A percentile compares a stretch with the other conserved stretches of the same genome.
These are phyloP conservation scores for Mycothermus thermophilus DNA, from an alignment of 495 filamentous ascomycete species.

Conservation along the genomic window DNA sequence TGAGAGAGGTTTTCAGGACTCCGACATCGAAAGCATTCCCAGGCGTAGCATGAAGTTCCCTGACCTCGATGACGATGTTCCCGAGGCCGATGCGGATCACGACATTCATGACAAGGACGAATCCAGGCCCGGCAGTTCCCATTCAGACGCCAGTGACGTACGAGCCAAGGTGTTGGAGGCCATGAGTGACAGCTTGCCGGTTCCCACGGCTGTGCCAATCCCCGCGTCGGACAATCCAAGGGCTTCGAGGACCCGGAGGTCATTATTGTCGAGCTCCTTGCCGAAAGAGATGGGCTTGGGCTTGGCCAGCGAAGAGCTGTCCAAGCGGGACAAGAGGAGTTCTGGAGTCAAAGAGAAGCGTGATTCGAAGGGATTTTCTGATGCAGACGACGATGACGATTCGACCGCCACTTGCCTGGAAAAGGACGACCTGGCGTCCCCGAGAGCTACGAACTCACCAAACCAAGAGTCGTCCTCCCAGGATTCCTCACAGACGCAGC, in stretches of 20 bases:
- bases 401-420: too few relatives aligned
- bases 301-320: constrained; percentile 15
- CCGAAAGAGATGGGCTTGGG: constrained; percentile 20
- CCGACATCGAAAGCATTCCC: constrained; percentile 23
- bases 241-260: constrained; percentile 30
- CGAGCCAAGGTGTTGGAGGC: constrained; percentile 29
- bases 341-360: constrained; percentile 17
- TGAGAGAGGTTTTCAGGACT: constrained; percentile 64
- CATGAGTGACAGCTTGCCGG: constrained; percentile 27
- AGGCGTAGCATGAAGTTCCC: constrained; percentile 18
- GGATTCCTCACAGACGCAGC: background rate
- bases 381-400: too few relatives aligned
- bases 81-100: constrained; percentile 15
- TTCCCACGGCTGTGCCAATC: constrained; percentile 14
- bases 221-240: constrained; percentile 9
- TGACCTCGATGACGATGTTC: constrained; percentile 21
- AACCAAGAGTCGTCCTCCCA: too few relatives aligned
- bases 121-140: constrained; percentile 16
- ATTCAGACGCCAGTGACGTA: constrained; percentile 24
- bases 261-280: constrained; percentile 19
- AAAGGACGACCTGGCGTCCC: constrained; percentile 1
- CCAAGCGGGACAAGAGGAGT: constrained; percentile 7
- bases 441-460: background rate
- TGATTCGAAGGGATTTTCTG: constrained; percentile 20
- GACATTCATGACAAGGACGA: constrained; percentile 7